Conservation (phyloP, 352 stramenopile species). For the Pythium myriotylum region DNA sequence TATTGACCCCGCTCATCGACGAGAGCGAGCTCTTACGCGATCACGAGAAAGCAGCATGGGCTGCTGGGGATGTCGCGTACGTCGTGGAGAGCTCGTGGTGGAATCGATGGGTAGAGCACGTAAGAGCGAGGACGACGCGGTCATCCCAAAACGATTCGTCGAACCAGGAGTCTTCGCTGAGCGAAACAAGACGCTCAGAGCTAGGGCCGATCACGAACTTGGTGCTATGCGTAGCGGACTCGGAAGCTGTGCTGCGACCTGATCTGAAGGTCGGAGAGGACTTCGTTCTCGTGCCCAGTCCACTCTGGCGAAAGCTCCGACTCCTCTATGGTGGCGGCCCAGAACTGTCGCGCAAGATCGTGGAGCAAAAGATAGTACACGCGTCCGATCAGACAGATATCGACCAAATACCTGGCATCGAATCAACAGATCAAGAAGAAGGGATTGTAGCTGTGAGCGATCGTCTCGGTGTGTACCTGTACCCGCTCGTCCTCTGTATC, state of each 20-base stretch:
- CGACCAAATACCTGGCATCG: neutral
- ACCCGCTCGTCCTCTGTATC: constrained; percentile 58
- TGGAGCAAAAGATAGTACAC: constrained; percentile 1
- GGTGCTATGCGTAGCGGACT: constrained; percentile 38
- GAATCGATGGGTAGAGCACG: constrained; percentile 52
- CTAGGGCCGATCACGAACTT: constrained; percentile 22
- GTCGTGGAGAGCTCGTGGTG: constrained; percentile 61
- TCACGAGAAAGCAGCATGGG: constrained; percentile 40
- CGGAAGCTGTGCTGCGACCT: constrained; percentile 36
- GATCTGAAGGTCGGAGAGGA: constrained; percentile 37
- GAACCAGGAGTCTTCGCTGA: neutral
- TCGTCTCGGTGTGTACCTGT: constrained; percentile 42
- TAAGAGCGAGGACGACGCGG: constrained; percentile 8
- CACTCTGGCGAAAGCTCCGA: constrained; percentile 56
- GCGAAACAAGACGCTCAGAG: constrained; percentile 2
- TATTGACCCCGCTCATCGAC: constrained; percentile 47
- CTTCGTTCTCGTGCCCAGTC: constrained; percentile 46
- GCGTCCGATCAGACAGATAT: neutral
- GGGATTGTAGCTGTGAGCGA: constrained; percentile 14
- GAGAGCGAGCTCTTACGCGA: constrained; percentile 45
- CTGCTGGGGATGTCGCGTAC: constrained; percentile 49
- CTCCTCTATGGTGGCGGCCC: constrained; percentile 60
- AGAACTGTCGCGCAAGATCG: constrained; percentile 54
- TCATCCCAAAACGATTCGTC: neutral
- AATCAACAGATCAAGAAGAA: neutral